Evolutionary conservation across 306 rosid genomes (phyloP), one percentile per base, ranked within the genome.

Genomic region (Calophaca sinica): DNA sequence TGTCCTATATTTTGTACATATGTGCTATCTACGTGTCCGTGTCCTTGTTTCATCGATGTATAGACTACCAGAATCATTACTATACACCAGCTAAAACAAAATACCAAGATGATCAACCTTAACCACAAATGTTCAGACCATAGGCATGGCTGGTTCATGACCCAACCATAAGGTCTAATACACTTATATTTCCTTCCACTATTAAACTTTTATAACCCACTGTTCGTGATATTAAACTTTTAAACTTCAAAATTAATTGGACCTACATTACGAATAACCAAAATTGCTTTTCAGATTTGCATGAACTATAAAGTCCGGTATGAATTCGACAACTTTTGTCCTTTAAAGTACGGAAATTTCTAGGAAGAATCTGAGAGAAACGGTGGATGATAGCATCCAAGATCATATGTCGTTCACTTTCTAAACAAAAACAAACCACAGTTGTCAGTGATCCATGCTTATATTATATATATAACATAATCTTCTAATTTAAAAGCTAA

Each of bases 271-370:
- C 68, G 7, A 62, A 62, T n/a, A 62, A 38, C 13, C 32, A 62
- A 20, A 14, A 41, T 14, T 35, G 6, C 35, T 51, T 77, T 57
- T 73, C 2, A 12, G 50, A 42, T 57, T 28, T 46, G 69, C 42
- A 46, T 76, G 51, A 36, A 69, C 31, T 20, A 67, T 66, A 11
- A 57, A 5, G 63, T 70, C 64, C 6, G 3, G 49, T 62, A 51
- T 71, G 53, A 79, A 53, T 3, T 53, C 51, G 45, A 45, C 61
- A 79, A 63, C 9, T 62, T 53, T 45, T 72, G 83, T 72, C 78
- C 4, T 80, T 28, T 80, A 62, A 70, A 36, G 9, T 13, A 6
- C 6, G 68, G 86, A 78, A 78, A 51, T 61, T 82, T 78, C 83
- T 53, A 1, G 64, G 85, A 54, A 77, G 45, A 65, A 72, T 62